Evolutionary conservation across 2,329 filamentous ascomycete genomes (phyloP), one percentile per base, ranked within the genome.

Genomic region (Aureobasidium subglaciale): DNA sequence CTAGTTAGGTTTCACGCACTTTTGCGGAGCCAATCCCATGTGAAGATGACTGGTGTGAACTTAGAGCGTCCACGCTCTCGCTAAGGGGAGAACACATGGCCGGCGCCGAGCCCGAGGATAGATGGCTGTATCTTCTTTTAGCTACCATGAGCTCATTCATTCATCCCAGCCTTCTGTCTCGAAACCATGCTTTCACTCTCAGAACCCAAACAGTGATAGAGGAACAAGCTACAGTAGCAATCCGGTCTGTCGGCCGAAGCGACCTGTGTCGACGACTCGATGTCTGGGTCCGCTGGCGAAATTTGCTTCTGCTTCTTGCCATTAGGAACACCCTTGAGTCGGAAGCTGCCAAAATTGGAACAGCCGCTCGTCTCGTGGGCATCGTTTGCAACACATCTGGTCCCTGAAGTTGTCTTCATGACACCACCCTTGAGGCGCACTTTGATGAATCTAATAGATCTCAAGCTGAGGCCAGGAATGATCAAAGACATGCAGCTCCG

Each of bases 61-160:
- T 37, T 16, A 35, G 16, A 27, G 20, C 22, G 45, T 15, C 32
- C 18, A 37, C 11, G 42, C 42, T 46, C 30, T 50, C 46, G 34
- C 46, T 34, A 38, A 50, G 34, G 37, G 18, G 32, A 38, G 32
- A 38, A 35, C 46, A 38, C 32, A 50, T 50, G 32, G 22, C 18
- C 29, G 18, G 30, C 42, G 42, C 20, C 43, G 45, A 37, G 29
- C 16, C 42, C 18, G 29, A 32, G 16, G 22, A 30, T 22, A 20
- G 30, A 49, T 27, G 37, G n/a, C n/a, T 50, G 32, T 24, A 27
- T 24, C 32, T 20, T 37, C 22, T 24, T 38, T 38, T 37, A 50
- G 46, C 15, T 49, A 32, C 46, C 15, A 50, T 50, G 32, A 32
- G 46, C 46, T 50, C 46, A 50, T 50, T 7, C 8, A 8, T 18